Percentiles rank a stretch among this genome's conserved stretches.
Evolutionary conservation across 2,329 filamentous ascomycete species (phyloP).

Genomic region (Cladosporium velox): DNA sequence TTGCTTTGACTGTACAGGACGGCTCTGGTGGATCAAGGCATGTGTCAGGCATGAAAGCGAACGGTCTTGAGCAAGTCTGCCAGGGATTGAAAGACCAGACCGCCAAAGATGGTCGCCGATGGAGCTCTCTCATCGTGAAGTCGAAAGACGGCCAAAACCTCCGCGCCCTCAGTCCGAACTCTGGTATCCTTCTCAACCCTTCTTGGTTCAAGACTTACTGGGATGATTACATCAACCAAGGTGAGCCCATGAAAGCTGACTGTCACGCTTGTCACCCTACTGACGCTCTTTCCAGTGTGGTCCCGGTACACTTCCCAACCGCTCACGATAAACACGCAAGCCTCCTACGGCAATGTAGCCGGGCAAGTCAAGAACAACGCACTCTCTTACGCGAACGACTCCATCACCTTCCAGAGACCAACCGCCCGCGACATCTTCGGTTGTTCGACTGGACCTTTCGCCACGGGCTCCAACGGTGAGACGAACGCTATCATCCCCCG

Average conservation of each 20-base stretch:
- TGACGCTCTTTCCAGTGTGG: constrained; percentile 44
- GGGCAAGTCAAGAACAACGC: constrained; percentile 41
- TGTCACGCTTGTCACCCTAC: background rate
- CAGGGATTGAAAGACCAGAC: constrained; percentile 58
- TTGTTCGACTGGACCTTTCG: constrained; percentile 65
- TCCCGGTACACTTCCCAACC: constrained; percentile 46
- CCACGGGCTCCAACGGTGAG: constrained; percentile 44
- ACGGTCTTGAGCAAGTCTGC: constrained; percentile 60
- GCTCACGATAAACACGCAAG: constrained; percentile 66
- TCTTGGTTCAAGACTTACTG: constrained; percentile 55
- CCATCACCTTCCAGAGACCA: constrained; percentile 57
- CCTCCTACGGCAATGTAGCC: constrained; percentile 50
- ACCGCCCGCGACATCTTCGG: constrained; percentile 65
- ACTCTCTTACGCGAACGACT: constrained; percentile 45
- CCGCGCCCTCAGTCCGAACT: constrained; percentile 48
- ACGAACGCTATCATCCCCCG: constrained; percentile 67
- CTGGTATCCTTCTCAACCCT: constrained; percentile 48
- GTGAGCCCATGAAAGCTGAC: background rate
- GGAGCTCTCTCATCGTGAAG: constrained; percentile 61
- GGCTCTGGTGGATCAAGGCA: constrained; percentile 42
- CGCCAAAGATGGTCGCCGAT: constrained; percentile 57
- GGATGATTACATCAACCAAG: constrained; percentile 51
- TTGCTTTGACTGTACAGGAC: constrained; percentile 43
- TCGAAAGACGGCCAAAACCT: constrained; percentile 40
- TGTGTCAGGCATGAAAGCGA: constrained; percentile 61